Base-by-base conservation (phyloP, 345 rosid species). In the Populus nigra region DNA sequence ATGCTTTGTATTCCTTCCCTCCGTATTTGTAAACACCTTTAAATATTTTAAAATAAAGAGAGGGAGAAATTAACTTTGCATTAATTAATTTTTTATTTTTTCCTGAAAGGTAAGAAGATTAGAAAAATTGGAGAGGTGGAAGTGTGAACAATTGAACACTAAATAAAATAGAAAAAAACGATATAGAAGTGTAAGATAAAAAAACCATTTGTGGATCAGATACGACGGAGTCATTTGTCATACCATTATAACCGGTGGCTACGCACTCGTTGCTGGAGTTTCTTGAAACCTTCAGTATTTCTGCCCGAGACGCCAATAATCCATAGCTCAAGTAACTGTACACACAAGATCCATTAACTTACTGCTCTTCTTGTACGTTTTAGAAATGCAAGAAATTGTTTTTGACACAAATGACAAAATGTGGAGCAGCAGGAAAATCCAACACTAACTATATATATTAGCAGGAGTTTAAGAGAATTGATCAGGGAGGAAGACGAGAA, bases 261-360 rank as follows among this genome's bases (percentile, higher is more conserved):
- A 92, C 84, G 86, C 99, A 95, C 65, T 96, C 96, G 83, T 88
- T 93, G 76, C 82, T 84, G 77, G 92, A 79, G 53, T 79, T 94
- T 72, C 83, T 91, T 63, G 92, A 91, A 47, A 65, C 84, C 86
- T 88, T 91, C 85, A 95, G 78, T 78, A 95, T 92, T 83, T 95
- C 97, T 9, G 93, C 99, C 84, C 99, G 90, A 83, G 97, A 98
- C 20, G 99, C 99, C 74, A 95, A 80, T 84, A 95, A 85, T 63
- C 99, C 99, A 84, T 92, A 95, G 84, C 68, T 92, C 91, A 95
- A 84, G 85, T 95, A 95, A 85, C 99, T 95, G 90, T 69, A 81
- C 9, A 82, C 61, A 80, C 77, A 79, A 85, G 36, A 68, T 55
- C 31, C 31, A 29, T 29, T 29, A 29, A 29, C 31, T 29, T 29